Evolutionary conservation across 441 rosid species (phyloP).

Genomic region (Corymbia citriodora): DNA sequence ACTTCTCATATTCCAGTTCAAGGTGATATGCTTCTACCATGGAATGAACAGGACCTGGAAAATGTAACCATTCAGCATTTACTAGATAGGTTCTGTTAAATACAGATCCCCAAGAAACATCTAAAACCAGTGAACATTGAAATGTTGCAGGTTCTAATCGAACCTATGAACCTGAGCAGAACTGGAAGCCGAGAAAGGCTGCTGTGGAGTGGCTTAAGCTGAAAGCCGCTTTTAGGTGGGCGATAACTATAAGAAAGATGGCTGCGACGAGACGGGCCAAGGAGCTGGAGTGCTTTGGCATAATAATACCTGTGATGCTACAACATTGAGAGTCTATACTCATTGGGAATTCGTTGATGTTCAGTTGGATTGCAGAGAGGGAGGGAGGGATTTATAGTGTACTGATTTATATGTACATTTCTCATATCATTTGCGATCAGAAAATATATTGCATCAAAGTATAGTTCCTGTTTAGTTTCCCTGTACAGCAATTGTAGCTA

Average conservation of each 20-base stretch:
- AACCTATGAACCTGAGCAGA: neutral
- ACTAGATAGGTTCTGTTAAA: neutral
- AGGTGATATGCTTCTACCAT: neutral
- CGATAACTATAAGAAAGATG: neutral
- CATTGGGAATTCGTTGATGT: neutral
- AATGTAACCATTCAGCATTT: neutral
- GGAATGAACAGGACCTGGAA: neutral
- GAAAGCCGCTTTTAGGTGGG: neutral
- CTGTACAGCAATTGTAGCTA: rapidly evolving
- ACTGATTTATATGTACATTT: neutral
- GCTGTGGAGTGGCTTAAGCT: neutral
- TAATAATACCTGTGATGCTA: neutral
- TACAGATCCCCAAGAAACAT: neutral
- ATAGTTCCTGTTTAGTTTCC: neutral
- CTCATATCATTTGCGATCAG: neutral
- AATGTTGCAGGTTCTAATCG: neutral
- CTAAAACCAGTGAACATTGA: neutral
- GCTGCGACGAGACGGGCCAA: neutral
- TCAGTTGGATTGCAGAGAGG: neutral
- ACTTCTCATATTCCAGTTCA: neutral
- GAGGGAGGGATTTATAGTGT: neutral
- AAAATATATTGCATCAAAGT: neutral
- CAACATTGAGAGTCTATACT: neutral
- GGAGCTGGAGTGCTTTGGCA: neutral
- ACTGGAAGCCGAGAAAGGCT: neutral